These are phyloP conservation scores for Fraxinus paxiana DNA, from an alignment of 305 asterid species.

Conservation along the genomic window DNA sequence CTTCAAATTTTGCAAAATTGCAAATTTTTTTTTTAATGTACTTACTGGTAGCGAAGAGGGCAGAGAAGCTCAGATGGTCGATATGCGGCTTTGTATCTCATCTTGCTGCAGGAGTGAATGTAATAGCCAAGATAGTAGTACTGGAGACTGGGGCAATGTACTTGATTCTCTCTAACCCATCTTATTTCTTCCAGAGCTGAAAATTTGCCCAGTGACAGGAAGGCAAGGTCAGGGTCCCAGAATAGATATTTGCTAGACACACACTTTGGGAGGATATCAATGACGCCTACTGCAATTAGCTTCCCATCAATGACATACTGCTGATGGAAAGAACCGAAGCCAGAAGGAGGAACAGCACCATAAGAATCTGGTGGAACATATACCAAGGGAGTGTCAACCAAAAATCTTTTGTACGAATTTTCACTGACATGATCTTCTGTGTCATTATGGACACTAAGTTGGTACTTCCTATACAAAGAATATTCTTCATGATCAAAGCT, in stretches of 20 bases:
- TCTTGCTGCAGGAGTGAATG: slow-evolving; percentile 91
- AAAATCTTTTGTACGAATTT: slow-evolving; percentile 70
- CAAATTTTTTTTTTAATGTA: slow-evolving; percentile 2
- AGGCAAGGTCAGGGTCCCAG: slow-evolving; percentile 95
- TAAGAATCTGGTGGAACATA: slow-evolving; percentile 55
- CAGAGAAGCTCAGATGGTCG: slow-evolving; percentile 95
- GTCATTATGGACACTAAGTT: slow-evolving; percentile 84
- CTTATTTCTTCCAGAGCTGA: slow-evolving; percentile 84
- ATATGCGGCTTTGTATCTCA: slow-evolving; percentile 95
- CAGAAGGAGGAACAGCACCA: slow-evolving; percentile 67
- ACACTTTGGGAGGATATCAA: slow-evolving; percentile 89
- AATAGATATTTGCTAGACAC: slow-evolving; percentile 93
- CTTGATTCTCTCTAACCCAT: slow-evolving; percentile 70
- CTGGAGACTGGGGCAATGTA: slow-evolving; percentile 73
- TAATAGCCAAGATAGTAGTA: slow-evolving; percentile 96
- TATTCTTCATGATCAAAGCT: slow-evolving; percentile 82
- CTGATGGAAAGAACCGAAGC: slow-evolving; percentile 97
- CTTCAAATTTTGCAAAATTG: slow-evolving; percentile 17
- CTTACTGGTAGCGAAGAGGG: slow-evolving; percentile 90
- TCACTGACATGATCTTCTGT: slow-evolving; percentile 67
- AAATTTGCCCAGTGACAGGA: slow-evolving; percentile 84
- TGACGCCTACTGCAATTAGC: slow-evolving; percentile 88
- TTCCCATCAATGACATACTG: slow-evolving; percentile 86
- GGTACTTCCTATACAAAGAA: slow-evolving; percentile 77
- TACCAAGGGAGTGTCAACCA: slow-evolving; percentile 84